A percentile compares a stretch with the other conserved stretches of the same genome.
Conservation (phyloP, 257 asterid species). For the Nicotiana tomentosiformis region DNA sequence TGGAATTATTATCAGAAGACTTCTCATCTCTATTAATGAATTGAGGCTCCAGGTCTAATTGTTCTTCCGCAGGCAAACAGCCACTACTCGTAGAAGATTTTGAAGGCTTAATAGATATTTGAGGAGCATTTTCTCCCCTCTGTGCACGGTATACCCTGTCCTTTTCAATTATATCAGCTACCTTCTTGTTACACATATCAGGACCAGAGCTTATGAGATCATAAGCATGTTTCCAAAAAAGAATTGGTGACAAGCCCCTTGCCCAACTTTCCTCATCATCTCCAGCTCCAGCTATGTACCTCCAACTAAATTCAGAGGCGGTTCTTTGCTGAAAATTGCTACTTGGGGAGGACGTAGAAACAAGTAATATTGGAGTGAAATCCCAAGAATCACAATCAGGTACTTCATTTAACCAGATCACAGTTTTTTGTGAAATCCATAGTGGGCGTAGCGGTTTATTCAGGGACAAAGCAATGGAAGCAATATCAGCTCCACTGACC, state of each 20-base stretch:
- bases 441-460: constrained; percentile 74
- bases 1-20: constrained; percentile 14
- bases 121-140: constrained; percentile 74
- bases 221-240: constrained; percentile 84
- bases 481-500: constrained; percentile 83
- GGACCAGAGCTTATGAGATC: constrained; percentile 81
- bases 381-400: constrained; percentile 95
- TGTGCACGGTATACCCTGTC: constrained; percentile 67
- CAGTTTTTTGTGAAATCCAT: constrained; percentile 93
- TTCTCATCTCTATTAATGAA: constrained; percentile 18
- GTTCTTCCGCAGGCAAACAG: constrained; percentile 16
- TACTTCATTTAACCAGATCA: constrained; percentile 94
- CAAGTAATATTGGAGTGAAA: constrained; percentile 79
- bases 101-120: constrained; percentile 46
- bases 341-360: constrained; percentile 60
- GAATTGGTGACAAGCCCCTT: constrained; percentile 64
- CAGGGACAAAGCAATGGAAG: constrained; percentile 50
- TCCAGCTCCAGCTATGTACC: constrained; percentile 97
- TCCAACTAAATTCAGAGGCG: constrained; percentile 92
- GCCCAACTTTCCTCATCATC: constrained; percentile 99
- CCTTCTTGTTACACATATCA: constrained; percentile 62
- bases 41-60: constrained; percentile 16
- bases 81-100: constrained; percentile 25
- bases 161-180: constrained; percentile 74
- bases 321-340: constrained; percentile 50